phyloP scores from a whole-genome alignment of 2,329 filamentous ascomycete genomes.

The Trichoderma pleuroti region DNA sequence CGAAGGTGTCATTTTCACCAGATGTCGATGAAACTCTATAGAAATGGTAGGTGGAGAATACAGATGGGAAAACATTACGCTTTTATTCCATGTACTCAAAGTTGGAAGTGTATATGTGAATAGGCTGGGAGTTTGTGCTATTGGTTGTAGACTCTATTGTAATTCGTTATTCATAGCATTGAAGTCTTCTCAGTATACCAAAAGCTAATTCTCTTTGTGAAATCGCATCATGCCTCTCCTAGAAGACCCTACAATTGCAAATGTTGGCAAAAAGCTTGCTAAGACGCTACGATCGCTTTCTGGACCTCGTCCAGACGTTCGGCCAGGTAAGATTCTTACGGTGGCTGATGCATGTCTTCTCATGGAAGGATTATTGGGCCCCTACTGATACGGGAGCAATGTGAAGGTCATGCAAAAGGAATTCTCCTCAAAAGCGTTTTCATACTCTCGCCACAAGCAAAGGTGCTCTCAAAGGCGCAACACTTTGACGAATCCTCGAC shows the following conservation, averaged over 20 bases:
- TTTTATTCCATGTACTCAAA: background rate
- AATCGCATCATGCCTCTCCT: background rate
- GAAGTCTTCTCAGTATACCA: background rate
- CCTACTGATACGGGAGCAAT: background rate
- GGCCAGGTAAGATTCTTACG: background rate
- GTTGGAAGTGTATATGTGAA: background rate
- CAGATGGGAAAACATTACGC: background rate
- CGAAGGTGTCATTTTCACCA: background rate
- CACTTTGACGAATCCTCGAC: background rate
- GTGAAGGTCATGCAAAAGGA: background rate
- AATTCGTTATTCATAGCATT: background rate
- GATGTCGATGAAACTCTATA: background rate
- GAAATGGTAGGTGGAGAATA: background rate
- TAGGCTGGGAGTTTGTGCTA: background rate
- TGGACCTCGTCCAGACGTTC: background rate
- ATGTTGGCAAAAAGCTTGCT: background rate
- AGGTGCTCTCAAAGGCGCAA: background rate
- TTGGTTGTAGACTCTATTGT: background rate
- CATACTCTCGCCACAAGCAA: background rate
- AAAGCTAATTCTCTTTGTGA: background rate
- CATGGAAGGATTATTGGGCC: background rate
- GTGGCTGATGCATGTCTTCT: background rate
- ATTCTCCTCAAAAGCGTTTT: background rate
- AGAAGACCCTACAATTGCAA: background rate
- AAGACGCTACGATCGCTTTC: background rate